Evolutionary conservation across 2,329 filamentous ascomycete genomes (phyloP).

Genomic region (Calcarisporium arbuscula): DNA sequence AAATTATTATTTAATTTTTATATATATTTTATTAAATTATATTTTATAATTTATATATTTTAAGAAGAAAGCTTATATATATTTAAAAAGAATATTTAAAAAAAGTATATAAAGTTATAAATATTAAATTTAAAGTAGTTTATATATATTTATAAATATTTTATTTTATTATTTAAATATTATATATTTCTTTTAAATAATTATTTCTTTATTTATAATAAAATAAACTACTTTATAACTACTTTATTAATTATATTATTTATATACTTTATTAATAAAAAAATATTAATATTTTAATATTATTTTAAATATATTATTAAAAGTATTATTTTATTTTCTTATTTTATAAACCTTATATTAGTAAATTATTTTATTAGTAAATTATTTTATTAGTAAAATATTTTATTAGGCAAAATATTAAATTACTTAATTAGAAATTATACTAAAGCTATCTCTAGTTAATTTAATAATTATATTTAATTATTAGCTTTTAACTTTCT

Average conservation of each 20-base stretch:
- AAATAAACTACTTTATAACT: background rate
- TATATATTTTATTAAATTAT: slow-evolving; percentile 4
- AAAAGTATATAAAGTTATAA: background rate
- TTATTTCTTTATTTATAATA: no score
- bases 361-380: background rate
- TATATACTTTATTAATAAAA: slow-evolving; percentile 3
- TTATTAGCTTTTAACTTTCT: background rate
- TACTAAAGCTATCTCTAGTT: background rate
- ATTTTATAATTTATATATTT: background rate
- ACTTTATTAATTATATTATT: slow-evolving; percentile 2
- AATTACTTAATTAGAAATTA: background rate
- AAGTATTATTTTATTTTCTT: background rate
- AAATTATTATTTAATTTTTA: slow-evolving; percentile 4
- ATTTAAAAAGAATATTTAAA: slow-evolving; percentile 1
- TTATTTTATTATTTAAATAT: slow-evolving; percentile 2
- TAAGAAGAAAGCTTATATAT: background rate
- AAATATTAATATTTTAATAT: slow-evolving; percentile 2
- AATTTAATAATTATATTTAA: background rate
- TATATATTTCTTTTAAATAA: slow-evolving; percentile 1
- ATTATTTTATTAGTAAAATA: background rate
- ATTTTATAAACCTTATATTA: background rate
- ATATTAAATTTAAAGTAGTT: background rate
- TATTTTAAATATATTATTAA: slow-evolving; percentile 1
- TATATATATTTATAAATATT: slow-evolving; percentile 1
- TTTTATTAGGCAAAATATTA: background rate